Percentiles rank a stretch among this genome's conserved stretches.
phyloP scores from a whole-genome alignment of 257 asterid genomes.

The Solanum arcanum region DNA sequence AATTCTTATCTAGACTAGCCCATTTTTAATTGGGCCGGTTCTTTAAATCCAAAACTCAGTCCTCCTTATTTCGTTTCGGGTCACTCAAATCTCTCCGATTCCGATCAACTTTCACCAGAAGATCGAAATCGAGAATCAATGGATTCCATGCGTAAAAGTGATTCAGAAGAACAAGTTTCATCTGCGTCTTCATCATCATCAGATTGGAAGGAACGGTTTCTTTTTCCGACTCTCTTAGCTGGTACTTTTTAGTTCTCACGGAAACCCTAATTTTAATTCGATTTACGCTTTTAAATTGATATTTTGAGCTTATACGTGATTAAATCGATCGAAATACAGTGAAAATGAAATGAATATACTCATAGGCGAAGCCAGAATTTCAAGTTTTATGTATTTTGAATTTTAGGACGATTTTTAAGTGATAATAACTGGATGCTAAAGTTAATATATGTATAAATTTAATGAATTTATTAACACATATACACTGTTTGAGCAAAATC shows the following conservation, averaged over 20 bases:
- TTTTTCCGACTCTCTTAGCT: slow-evolving; percentile 73
- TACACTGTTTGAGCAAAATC: not conserved
- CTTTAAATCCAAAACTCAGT: not conserved
- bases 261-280: not conserved
- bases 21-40: not conserved
- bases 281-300: not conserved
- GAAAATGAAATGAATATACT: not conserved
- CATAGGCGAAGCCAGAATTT: not conserved
- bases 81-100: not conserved
- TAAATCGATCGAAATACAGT: not conserved
- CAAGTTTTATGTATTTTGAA: not conserved
- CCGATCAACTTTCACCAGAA: not conserved
- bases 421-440: not conserved
- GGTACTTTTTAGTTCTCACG: slow-evolving; percentile 16
- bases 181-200: slow-evolving; percentile 1
- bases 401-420: not conserved
- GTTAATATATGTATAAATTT: not conserved
- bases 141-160: not conserved
- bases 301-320: slow-evolving; percentile 40
- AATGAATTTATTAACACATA: not conserved
- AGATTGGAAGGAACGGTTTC: slow-evolving; percentile 52
- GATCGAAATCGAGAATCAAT: not conserved
- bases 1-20: not conserved
- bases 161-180: not conserved
- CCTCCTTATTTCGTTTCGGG: not conserved